These are phyloP conservation scores for Teunomyces tritomae DNA, from an alignment of 805 yeast genomes.

Conservation along the genomic window DNA sequence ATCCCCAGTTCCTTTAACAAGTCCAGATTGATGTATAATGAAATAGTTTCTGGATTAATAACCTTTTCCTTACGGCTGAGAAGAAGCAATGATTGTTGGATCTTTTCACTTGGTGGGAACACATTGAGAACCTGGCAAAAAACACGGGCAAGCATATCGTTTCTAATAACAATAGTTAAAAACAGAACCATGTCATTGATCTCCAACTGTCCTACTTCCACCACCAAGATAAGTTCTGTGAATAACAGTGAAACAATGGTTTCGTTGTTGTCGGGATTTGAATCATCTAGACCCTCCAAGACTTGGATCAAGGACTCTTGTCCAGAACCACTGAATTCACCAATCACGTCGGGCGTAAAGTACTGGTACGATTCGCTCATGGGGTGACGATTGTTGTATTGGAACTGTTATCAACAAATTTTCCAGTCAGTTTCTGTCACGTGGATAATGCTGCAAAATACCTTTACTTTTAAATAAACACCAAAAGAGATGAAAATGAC, in stretches of 20 bases:
- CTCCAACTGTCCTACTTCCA: constrained; percentile 18
- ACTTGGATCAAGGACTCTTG: constrained; percentile 29
- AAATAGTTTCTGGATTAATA: constrained; percentile 31
- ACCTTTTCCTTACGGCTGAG: constrained; percentile 22
- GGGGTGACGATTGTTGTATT: neutral
- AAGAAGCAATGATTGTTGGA: constrained; percentile 20
- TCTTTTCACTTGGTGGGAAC: constrained; percentile 27
- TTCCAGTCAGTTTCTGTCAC: neutral
- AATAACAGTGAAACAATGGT: constrained; percentile 24
- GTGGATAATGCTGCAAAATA: neutral
- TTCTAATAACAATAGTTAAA: constrained; percentile 26
- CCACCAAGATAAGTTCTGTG: constrained; percentile 31
- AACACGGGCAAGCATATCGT: constrained; percentile 28
- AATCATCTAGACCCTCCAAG: constrained; percentile 25
- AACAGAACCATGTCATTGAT: constrained; percentile 19
- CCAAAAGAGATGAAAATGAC: too few relatives aligned
- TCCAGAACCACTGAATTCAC: constrained; percentile 30
- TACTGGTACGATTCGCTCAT: constrained; percentile 17
- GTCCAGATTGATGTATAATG: constrained; percentile 27
- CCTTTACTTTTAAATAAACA: too few relatives aligned
- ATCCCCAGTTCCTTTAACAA: constrained; percentile 23
- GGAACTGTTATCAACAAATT: constrained; percentile 2
- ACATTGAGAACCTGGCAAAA: constrained; percentile 40
- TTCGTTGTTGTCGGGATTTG: constrained; percentile 14
- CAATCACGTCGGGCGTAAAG: constrained; percentile 31